Conservation (phyloP, 345 rosid species). For the Hibiscus tridactylites region DNA sequence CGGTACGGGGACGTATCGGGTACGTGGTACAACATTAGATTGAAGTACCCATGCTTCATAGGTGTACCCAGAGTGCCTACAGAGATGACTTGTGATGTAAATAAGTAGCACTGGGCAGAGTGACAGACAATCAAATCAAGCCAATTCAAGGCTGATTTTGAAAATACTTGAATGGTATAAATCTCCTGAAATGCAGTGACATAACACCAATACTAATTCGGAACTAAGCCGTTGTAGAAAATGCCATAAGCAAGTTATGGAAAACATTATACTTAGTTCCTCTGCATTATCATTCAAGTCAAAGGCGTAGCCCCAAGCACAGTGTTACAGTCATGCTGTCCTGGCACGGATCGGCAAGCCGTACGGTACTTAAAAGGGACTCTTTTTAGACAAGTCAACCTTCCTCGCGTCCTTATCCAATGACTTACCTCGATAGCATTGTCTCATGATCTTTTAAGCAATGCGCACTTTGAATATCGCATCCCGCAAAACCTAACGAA, state of each 20-base stretch:
- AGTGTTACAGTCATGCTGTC: not conserved
- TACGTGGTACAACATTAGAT: too few species aligned
- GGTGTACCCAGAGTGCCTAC: not conserved
- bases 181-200: not conserved
- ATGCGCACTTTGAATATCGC: too few species aligned
- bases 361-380: too few species aligned
- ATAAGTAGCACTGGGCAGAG: not conserved
- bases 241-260: not conserved
- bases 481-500: too few species aligned
- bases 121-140: not conserved
- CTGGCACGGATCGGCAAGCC: too few species aligned
- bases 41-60: too few species aligned
- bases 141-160: not conserved
- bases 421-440: too few species aligned
- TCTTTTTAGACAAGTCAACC: too few species aligned
- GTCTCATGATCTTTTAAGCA: too few species aligned
- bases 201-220: not conserved
- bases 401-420: too few species aligned
- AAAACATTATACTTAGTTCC: not conserved
- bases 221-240: not conserved
- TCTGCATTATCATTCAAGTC: not conserved
- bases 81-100: not conserved
- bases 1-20: not conserved
- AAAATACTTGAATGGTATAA: not conserved
- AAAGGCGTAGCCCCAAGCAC: not conserved